phyloP scores from a whole-genome alignment of 225 moss, liverwort and hornwort genomes.

The Thuidium tamariscinum region DNA sequence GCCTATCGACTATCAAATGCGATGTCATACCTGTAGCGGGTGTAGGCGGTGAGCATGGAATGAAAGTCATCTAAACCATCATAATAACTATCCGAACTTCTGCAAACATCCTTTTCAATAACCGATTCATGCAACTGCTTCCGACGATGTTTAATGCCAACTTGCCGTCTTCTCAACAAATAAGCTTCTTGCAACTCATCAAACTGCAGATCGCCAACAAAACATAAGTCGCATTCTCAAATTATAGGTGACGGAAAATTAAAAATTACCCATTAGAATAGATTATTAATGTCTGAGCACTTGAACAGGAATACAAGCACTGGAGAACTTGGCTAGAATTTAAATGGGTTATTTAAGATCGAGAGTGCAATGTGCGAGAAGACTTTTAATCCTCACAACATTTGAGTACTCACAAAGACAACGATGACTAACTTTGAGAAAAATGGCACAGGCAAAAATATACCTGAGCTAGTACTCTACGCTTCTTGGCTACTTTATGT shows the following conservation, averaged over 20 bases:
- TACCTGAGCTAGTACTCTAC: conserved; percentile 79
- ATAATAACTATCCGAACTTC: conserved; percentile 23
- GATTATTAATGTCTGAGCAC: not conserved
- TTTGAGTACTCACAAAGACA: not conserved
- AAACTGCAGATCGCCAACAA: conserved; percentile 39
- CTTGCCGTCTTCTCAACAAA: conserved; percentile 63
- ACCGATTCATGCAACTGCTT: conserved; percentile 40
- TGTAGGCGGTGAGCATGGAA: conserved; percentile 78
- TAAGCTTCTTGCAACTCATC: conserved; percentile 98
- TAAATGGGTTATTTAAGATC: not conserved
- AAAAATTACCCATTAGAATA: not conserved
- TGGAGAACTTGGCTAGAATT: not conserved
- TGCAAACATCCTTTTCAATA: conserved; percentile 18
- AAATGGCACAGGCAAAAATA: not conserved
- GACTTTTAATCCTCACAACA: not conserved
- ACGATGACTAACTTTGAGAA: not conserved
- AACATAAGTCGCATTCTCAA: not conserved
- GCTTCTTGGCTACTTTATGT: conserved; percentile 61
- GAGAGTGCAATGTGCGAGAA: not conserved
- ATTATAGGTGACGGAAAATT: not conserved
- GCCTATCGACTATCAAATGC: not conserved
- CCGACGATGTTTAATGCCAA: conserved; percentile 27
- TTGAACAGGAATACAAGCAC: not conserved
- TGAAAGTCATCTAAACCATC: conserved; percentile 87
- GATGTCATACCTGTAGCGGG: conserved; percentile 73